Percentiles rank a stretch among this genome's conserved stretches.
Conservation (phyloP, 306 rosid species). For the Ochetophila trinervis region DNA sequence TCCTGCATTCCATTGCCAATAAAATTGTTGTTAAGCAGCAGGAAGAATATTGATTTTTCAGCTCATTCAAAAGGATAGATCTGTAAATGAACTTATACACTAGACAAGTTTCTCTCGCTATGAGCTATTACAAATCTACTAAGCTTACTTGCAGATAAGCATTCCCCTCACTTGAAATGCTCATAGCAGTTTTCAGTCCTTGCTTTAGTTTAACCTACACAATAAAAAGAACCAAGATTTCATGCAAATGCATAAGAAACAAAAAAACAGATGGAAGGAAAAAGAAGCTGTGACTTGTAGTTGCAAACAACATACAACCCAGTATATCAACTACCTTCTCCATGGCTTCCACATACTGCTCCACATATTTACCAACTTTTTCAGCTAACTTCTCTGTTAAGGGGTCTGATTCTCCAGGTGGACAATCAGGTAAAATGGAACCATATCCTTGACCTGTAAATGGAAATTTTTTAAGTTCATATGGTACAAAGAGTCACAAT, state of each 20-base stretch:
- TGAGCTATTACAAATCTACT: slow-evolving; percentile 4
- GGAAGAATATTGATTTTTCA: neutral
- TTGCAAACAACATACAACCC: neutral
- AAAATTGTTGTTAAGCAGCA: slow-evolving; percentile 5
- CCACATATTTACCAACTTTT: slow-evolving; percentile 60
- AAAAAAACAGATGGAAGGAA: slow-evolving; percentile 1
- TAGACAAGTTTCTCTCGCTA: neutral
- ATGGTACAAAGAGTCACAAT: neutral
- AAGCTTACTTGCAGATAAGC: slow-evolving; percentile 77
- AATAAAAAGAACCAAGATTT: neutral
- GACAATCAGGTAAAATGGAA: slow-evolving; percentile 63
- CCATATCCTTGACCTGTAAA: slow-evolving; percentile 79
- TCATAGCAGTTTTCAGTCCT: slow-evolving; percentile 85
- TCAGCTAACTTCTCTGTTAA: slow-evolving; percentile 56
- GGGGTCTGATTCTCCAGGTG: slow-evolving; percentile 47
- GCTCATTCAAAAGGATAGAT: neutral
- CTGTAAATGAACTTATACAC: neutral
- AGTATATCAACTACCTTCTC: slow-evolving; percentile 61
- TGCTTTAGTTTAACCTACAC: slow-evolving; percentile 87
- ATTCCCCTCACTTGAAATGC: slow-evolving; percentile 84
- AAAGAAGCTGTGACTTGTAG: neutral
- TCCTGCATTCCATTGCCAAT: slow-evolving; percentile 37
- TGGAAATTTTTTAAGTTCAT: neutral
- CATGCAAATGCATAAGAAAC: slow-evolving; percentile 6
- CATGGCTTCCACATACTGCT: slow-evolving; percentile 84